Evolutionary conservation across 2,329 filamentous ascomycete genomes (phyloP).

Genomic region (Colletotrichum sp.): DNA sequence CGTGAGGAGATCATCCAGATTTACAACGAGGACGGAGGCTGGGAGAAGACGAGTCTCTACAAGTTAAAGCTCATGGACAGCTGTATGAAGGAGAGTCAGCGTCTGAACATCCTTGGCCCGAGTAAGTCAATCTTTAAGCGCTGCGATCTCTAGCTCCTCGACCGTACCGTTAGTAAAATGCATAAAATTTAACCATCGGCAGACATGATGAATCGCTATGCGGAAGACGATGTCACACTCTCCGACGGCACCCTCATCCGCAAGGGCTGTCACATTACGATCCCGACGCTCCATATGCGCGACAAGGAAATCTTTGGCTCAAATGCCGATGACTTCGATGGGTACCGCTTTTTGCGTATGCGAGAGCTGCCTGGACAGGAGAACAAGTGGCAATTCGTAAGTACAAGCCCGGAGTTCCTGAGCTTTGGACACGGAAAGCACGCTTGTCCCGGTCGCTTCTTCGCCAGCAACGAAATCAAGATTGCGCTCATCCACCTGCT

Average conservation of each 20-base stretch:
- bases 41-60: neutral
- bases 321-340: neutral
- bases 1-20: neutral
- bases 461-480: neutral
- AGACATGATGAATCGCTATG: neutral
- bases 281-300: neutral
- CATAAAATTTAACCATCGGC: rapidly evolving
- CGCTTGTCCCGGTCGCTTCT: neutral
- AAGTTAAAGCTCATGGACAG: neutral
- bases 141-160: too few relatives aligned
- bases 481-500: neutral
- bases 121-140: neutral
- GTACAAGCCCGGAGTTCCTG: neutral
- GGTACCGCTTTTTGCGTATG: neutral
- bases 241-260: neutral
- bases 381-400: neutral
- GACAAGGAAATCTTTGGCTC: neutral
- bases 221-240: neutral
- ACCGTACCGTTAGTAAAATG: neutral
- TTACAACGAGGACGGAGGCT: neutral
- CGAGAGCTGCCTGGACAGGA: neutral
- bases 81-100: neutral
- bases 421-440: neutral
- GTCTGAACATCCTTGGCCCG: neutral
- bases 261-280: neutral